Base-by-base conservation (phyloP, 805 yeast species). In the Candida schatavii region DNA sequence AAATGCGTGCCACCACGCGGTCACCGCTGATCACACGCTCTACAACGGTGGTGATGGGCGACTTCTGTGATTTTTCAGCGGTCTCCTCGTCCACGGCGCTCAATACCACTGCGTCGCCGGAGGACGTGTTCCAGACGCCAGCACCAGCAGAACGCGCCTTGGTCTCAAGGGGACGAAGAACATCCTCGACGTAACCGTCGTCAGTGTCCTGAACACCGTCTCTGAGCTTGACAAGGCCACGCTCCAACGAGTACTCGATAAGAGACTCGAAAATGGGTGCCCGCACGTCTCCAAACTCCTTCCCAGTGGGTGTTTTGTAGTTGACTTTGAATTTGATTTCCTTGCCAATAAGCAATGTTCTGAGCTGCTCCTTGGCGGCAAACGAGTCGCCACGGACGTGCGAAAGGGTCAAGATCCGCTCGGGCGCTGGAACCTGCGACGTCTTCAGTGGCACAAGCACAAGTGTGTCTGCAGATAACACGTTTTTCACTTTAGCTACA, bases 1-100 rank as follows among this genome's bases (percentile, higher is more conserved):
- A 48, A 10, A 80, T 58, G 31, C 95, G 75, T 10, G 78, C 75
- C 29, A 83, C 66, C n/a, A 87, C 61, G 37, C 95, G 68, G 62
- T 88, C 96, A 37, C 96, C 96, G 47, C 82, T 68, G 45, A 86
- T 72, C 25, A 83, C 93, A 52, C 76, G 80, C 62, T 88, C 95
- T 20, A 88, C 83, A 43, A 88, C 74, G 25, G 86, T 72, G 14
- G 71, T 62, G 37, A 77, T 60, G 20, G 81, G 78, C n/a, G 60
- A 42, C 13, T 53, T 49, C 40, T 55, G 56, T 6, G 79, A 70
- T 43, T 59, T 59, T 14, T 57, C 59, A 35, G 65, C 57, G 29
- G 69, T 61, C 4, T 46, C 48, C 9, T 62, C 65, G 17, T 64
- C 51, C 25, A 77, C 46, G 3, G 50, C 44, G 27, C 10, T 11